phyloP scores from a whole-genome alignment of 306 rosid genomes.

The Notholithocarpus densiflorus region DNA sequence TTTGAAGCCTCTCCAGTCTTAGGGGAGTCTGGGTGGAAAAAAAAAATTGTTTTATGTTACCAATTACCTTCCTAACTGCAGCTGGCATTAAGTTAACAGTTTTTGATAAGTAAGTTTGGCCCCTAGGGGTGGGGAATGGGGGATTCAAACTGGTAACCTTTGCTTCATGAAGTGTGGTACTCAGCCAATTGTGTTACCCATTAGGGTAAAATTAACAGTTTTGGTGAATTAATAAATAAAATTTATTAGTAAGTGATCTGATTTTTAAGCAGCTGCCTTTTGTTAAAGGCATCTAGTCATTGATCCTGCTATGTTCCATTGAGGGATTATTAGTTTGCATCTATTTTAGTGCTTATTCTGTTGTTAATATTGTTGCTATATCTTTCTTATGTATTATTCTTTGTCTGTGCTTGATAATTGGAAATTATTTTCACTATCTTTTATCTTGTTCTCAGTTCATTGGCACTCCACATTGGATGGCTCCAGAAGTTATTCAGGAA shows the following conservation, averaged over 20 bases:
- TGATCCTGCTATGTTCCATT: not conserved
- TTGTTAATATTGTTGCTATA: not conserved
- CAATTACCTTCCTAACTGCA: not conserved
- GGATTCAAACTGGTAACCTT: too few species aligned
- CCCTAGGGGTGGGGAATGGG: too few species aligned
- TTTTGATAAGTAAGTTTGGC: too few species aligned
- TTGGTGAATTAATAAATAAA: not conserved
- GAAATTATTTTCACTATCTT: conserved; percentile 28
- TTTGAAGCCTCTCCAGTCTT: not conserved
- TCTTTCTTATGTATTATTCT: not conserved
- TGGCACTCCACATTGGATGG: conserved; percentile 99
- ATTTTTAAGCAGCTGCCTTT: not conserved
- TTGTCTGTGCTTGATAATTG: not conserved
- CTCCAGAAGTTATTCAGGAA: conserved; percentile 99
- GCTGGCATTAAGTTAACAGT: not conserved
- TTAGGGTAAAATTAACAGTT: not conserved
- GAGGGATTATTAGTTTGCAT: not conserved
- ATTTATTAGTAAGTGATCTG: not conserved
- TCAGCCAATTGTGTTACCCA: too few species aligned
- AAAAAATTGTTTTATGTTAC: not conserved
- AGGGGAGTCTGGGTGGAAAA: not conserved
- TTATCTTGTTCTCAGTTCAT: conserved; percentile 66
- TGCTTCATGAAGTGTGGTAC: too few species aligned
- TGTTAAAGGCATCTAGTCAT: not conserved
- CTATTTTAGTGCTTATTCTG: not conserved